Base-by-base conservation (phyloP, 2,329 filamentous ascomycete genomes). In the Penicillium sclerotiorum region DNA sequence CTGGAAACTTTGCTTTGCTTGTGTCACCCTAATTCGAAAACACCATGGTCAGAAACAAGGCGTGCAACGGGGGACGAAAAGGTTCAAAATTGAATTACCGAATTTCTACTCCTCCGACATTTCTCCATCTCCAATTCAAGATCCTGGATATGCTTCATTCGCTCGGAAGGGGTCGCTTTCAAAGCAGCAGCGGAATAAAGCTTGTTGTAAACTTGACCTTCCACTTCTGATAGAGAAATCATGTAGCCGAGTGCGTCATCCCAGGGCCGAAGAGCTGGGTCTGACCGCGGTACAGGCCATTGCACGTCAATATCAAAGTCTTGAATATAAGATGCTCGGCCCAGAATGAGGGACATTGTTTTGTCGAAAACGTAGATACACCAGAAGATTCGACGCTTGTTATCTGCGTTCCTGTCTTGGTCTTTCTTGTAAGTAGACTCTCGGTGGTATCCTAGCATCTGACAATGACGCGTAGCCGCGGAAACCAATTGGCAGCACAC, bases 351-450 rank as follows among this genome's bases (percentile, higher is more conserved):
- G 0, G 53, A 60, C 9, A 56, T 43, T 13, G 52, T 43, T 17
- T 58, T 59, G 9, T 62, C 58, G 40, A 58, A 52, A 15, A 47
- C 33, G 22, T 63, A 63, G 9, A 56, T 42, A 4, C 53, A 51
- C 60, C 60, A 63, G 39, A 63, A 63, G 7, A 61, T 9, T 7
- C 56, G 52, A 21, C 59, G 56, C 23, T 50, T 56, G 21, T 50
- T 54, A 9, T 56, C 30, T 13, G 47, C n/a, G 21, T 53, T 51
- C 1, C 25, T 45, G 8, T 27, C 21, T 5, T 43, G 25, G 8
- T 49, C 32, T 8, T 49, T 47, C 25, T 38, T 49, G 37, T 59
- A 58, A 5, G 41, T 57, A 13, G 35, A 22, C 12, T 55, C 53
- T n/a, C 53, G 55, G 36, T 61, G 56, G 27, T 57, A 61, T 2